These are phyloP conservation scores for Suaeda aralocaspica DNA, from an alignment of 148 eudicot genomes.

Conservation along the genomic window DNA sequence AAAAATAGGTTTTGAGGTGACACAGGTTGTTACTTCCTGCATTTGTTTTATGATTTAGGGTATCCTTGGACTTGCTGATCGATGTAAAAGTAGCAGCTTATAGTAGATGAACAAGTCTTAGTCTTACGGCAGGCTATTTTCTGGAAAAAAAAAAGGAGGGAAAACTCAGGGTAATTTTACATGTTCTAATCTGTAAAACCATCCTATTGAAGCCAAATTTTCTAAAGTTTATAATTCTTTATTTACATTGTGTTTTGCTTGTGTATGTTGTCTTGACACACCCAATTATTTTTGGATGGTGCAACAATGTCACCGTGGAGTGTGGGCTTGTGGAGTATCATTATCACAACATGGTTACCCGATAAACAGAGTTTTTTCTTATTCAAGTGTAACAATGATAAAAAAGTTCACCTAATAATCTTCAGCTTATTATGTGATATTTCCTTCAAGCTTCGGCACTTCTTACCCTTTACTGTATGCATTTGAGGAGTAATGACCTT, in stretches of 20 bases:
- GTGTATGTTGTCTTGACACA: not conserved
- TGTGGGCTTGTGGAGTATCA: no score
- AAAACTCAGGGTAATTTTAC: no score
- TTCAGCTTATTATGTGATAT: not conserved
- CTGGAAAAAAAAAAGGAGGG: not conserved
- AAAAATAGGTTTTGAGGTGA: no score
- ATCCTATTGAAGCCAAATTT: not conserved
- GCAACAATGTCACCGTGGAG: not conserved
- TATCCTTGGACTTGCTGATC: not conserved
- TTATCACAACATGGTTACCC: not conserved
- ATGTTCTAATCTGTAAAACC: not conserved
- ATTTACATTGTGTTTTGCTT: not conserved
- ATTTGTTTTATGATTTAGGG: not conserved
- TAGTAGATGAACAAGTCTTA: not conserved
- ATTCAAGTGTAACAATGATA: not conserved
- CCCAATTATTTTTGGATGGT: not conserved
- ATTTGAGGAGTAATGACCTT: not conserved
- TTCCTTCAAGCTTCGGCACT: conserved; percentile 2
- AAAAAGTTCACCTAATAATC: not conserved
- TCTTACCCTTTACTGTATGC: not conserved
- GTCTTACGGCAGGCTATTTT: not conserved
- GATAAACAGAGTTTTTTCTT: not conserved
- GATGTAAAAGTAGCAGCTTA: not conserved
- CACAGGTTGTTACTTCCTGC: no score
- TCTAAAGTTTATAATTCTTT: not conserved